Base-by-base conservation (phyloP, 2,329 filamentous ascomycete genomes). In the Coniochaeta sp. region DNA sequence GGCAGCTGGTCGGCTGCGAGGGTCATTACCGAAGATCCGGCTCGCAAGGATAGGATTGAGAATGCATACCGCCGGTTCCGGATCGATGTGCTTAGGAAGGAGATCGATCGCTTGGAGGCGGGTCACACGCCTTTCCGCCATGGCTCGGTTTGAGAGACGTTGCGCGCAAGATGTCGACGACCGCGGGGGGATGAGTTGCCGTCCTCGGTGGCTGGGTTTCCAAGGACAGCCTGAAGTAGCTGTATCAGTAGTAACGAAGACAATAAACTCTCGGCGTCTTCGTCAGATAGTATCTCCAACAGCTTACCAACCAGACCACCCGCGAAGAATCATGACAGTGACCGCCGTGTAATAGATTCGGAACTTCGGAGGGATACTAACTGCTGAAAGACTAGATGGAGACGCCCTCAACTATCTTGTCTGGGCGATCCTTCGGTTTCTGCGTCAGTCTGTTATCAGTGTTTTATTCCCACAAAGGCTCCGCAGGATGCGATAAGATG, bases 41-140 rank as follows among this genome's bases (percentile, higher is more conserved):
- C 81, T 60, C 76, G 77, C 17, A 77, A 75, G 64, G 72, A 76
- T 65, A 76, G 86, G 63, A 84, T 89, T 59, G 84, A 89, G 72
- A 79, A 72, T 58, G 87, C 87, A 0, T 89, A 87, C 63, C 77
- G 81, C 64, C 79, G 76, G 60, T 89, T 88, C 69, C 80, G 80
- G 61, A 83, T 83, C 0, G 87, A 89, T 72, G 78, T 82, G n/a
- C 68, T 89, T 67, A 79, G 82, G 66, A 79, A 77, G 62, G 79
- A 89, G 72, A 81, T 86, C 11, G 75, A 83, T 64, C 67, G 72
- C 28, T 64, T 89, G 62, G 85, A 89, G 59, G 38, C 16, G 3
- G 56, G 56, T 6, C 56, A 58, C 19, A n/a, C 56, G 34, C 34
- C 33, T 17, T 58, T 58, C 38, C 34, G 14, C 17, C 24, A 58